Evolutionary conservation across 169 alveolate species (phyloP), one percentile per base, ranked within the genome.

Genomic region (Plasmodium yoelii): DNA sequence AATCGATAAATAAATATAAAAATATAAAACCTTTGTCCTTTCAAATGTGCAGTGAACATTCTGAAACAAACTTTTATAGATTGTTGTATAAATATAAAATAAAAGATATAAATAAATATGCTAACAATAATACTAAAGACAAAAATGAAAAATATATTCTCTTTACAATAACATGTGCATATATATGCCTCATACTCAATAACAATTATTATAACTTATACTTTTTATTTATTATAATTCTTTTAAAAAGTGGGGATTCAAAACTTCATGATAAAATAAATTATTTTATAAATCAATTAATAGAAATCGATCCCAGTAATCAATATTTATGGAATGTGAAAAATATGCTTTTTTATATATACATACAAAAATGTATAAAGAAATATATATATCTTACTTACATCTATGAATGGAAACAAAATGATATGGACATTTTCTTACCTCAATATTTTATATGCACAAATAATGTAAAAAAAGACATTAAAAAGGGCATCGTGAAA

Each of bases 251-350:
- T 18, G 56, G 42, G 39, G 56, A 53, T 46, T 9, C 42, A 22
- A 49, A 55, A 15, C 47, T 80, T 12, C 61, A 56, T 26, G 65
- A 67, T 12, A 19, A 64, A 22, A 61, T 80, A 47, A 65, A 65
- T 47, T 26, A 65, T 28, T 80, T 80, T 28, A 12, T 61, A 5
- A 34, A 80, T 34, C 84, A 80, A 61, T 59, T 80, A 19, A 44
- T 64, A n/a, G 68, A 80, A 59, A 18, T 51, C 34, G 90, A 80
- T 49, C 65, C 90, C 18, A 80, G 68, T 47, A 67, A 82, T 15
- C 84, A 64, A 18, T 71, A 80, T 53, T 4, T 67, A 13, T 80
- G 90, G 90, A 80, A 80, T 24, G 42, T 68, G 55, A 80, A 80
- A 46, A 67, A 64, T 19, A 46, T 70, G 42, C 51, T 80, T 46